phyloP scores from a whole-genome alignment of 202 grass and related monocot genomes.

The Zizania palustris region DNA sequence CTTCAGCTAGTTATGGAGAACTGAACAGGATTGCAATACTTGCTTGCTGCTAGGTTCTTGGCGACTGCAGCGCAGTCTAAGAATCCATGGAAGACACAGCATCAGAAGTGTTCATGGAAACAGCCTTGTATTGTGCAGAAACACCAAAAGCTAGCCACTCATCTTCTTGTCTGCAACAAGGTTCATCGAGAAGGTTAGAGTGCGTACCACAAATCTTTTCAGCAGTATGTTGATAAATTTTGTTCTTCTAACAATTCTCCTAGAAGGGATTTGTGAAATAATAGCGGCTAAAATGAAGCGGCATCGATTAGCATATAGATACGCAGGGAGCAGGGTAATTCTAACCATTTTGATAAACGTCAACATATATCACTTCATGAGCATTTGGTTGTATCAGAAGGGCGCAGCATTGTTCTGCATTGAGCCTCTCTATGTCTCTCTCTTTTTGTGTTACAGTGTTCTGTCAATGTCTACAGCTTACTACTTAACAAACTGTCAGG shows the following conservation, averaged over 20 bases:
- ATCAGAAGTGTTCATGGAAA: neutral
- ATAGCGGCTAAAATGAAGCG: neutral
- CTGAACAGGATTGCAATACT: neutral
- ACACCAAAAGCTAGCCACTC: conserved; percentile 3
- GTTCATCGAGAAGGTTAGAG: conserved; percentile 51
- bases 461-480: neutral
- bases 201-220: neutral
- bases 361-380: neutral
- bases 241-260: conserved; percentile 8
- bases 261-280: neutral
- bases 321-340: neutral
- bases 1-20: neutral
- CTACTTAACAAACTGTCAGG: conserved; percentile 20
- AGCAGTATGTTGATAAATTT: neutral
- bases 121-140: neutral
- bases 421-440: neutral
- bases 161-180: conserved; percentile 31
- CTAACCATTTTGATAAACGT: neutral
- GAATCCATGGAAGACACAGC: conserved; percentile 28
- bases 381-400: conserved; percentile 13
- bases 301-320: neutral
- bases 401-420: neutral
- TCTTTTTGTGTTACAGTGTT: neutral
- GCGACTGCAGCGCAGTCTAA: conserved; percentile 19
- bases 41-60: conserved; percentile 40